Evolutionary conservation across 2,329 filamentous ascomycete species (phyloP).

Genomic region (Teratosphaeria viscida): DNA sequence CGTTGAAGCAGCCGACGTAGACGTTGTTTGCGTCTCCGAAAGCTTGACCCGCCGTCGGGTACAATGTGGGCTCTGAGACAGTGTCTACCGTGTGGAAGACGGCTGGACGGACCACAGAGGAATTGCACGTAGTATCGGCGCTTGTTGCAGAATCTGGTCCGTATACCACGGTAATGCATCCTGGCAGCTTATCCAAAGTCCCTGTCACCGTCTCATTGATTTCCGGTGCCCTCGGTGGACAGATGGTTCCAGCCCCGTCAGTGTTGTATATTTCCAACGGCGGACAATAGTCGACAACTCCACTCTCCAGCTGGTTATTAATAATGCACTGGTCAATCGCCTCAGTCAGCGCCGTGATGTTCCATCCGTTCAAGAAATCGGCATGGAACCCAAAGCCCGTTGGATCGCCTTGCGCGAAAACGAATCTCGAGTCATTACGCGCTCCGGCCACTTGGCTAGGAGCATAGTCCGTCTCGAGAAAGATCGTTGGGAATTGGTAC

Average conservation of each 20-base stretch:
- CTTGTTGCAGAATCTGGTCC: conserved; percentile 21
- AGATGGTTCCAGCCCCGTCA: background rate
- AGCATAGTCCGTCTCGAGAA: conserved; percentile 31
- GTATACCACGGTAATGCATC: conserved; percentile 24
- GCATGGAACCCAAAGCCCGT: conserved; percentile 46
- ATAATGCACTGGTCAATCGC: conserved; percentile 30
- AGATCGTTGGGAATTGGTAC: conserved; percentile 29
- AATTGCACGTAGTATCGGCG: conserved; percentile 20
- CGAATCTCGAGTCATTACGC: conserved; percentile 29
- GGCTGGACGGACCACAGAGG: conserved; percentile 11
- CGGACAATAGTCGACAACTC: conserved; percentile 23
- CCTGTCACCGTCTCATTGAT: conserved; percentile 8
- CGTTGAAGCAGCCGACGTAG: conserved; percentile 29
- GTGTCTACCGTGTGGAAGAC: conserved; percentile 21
- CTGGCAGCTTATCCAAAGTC: conserved; percentile 22
- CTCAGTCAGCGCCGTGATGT: conserved; percentile 28
- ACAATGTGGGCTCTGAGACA: conserved; percentile 18
- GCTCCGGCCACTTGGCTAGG: conserved; percentile 25
- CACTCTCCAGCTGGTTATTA: conserved; percentile 21
- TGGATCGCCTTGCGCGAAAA: conserved; percentile 39
- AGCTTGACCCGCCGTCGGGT: conserved; percentile 14
- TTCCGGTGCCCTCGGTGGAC: background rate
- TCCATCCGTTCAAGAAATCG: conserved; percentile 44
- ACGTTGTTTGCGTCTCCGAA: conserved; percentile 16
- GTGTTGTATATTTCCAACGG: conserved; percentile 4